These are phyloP conservation scores for Eudorina sp. DNA, from an alignment of 139 green algal species.

Conservation along the genomic window DNA sequence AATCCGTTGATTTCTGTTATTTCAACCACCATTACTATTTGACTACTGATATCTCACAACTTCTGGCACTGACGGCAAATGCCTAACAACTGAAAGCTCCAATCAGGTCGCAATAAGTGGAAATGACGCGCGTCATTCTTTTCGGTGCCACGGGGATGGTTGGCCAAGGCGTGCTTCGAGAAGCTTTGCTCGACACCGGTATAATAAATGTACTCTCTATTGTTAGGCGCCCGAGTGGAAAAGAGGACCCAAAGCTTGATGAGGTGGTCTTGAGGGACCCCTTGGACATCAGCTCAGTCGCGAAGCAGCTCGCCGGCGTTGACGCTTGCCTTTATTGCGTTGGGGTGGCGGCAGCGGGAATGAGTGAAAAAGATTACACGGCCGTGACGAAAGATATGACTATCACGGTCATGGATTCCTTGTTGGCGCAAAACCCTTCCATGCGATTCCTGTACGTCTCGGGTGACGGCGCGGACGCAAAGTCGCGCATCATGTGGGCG, in stretches of 20 bases:
- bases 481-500: conserved; percentile 14
- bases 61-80: no score
- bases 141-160: conserved; percentile 22
- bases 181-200: neutral
- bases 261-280: neutral
- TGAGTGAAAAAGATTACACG: neutral
- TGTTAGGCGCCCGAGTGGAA: neutral
- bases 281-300: neutral
- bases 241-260: conserved; percentile 9
- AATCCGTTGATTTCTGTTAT: no score
- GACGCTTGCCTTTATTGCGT: conserved; percentile 36
- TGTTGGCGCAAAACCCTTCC: conserved; percentile 6
- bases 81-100: no score
- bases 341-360: neutral
- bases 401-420: neutral
- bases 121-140: conserved; percentile 11
- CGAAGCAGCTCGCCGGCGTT: neutral
- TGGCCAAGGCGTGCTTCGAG: conserved; percentile 19
- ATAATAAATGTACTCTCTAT: neutral
- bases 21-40: no score
- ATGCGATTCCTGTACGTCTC: conserved; percentile 31
- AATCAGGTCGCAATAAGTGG: no score
- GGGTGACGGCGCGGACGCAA: neutral
- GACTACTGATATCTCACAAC: no score
- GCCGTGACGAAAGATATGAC: conserved; percentile 22